Evolutionary conservation across 2,329 filamentous ascomycete genomes (phyloP).

Genomic region (Colletotrichum navitas): DNA sequence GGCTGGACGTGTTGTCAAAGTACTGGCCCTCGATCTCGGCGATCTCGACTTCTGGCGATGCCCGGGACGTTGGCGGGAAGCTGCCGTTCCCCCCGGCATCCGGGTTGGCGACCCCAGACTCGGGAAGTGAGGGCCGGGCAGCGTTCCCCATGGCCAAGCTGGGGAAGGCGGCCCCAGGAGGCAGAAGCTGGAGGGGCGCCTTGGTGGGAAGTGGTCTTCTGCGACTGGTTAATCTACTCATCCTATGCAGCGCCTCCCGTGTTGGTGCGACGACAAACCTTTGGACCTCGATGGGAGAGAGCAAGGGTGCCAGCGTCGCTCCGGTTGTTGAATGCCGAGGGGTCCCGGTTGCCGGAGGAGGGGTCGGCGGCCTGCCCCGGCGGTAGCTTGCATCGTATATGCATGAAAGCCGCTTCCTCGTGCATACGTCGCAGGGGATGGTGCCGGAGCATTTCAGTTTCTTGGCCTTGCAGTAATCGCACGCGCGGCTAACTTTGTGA

Average conservation of each 20-base stretch:
- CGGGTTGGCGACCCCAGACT: not conserved
- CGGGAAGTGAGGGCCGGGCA: not conserved
- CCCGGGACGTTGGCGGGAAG: conserved; percentile 36
- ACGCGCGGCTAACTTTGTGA: conserved; percentile 54
- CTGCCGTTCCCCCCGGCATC: conserved; percentile 15
- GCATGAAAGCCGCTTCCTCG: conserved; percentile 48
- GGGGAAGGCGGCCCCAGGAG: not conserved
- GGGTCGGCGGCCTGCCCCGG: conserved; percentile 54
- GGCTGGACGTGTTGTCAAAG: conserved; percentile 66
- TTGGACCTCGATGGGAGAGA: not conserved
- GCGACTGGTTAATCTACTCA: not conserved
- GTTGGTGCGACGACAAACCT: conserved; percentile 2
- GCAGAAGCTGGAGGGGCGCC: not conserved
- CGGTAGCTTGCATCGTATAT: conserved; percentile 53
- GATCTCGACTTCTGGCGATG: conserved; percentile 49
- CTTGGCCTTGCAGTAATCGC: conserved; percentile 54
- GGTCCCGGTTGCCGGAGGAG: conserved; percentile 42
- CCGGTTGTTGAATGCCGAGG: not conserved
- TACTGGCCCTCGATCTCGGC: conserved; percentile 64
- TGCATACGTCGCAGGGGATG: conserved; percentile 51
- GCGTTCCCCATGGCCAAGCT: not conserved
- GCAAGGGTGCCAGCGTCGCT: not conserved
- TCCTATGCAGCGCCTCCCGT: not conserved
- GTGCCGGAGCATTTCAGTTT: conserved; percentile 55
- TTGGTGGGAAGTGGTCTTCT: conserved; percentile 15